A percentile compares a stretch with the other conserved stretches of the same genome.
These are phyloP conservation scores for Nitzschia palea DNA, from an alignment of 108 stramenopile genomes.

Conservation along the genomic window DNA sequence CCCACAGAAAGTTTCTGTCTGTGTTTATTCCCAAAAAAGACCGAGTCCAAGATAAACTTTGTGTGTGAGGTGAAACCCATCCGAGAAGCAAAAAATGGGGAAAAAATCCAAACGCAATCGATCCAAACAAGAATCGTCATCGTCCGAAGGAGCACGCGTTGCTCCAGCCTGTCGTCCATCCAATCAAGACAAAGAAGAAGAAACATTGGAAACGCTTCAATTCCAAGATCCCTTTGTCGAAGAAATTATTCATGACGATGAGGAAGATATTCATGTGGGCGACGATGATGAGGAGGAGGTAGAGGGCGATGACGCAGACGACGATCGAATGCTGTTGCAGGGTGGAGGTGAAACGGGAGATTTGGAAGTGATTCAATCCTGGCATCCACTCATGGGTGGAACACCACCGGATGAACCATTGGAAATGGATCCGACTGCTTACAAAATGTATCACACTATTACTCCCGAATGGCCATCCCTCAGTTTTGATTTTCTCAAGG, in stretches of 20 bases:
- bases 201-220: slow-evolving; percentile 63
- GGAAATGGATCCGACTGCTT: slow-evolving; percentile 95
- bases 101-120: slow-evolving; percentile 7
- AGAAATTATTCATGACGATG: slow-evolving; percentile 70
- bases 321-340: slow-evolving; percentile 13
- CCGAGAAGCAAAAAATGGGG: too few species aligned
- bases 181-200: slow-evolving; percentile 30
- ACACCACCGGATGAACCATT: slow-evolving; percentile 32
- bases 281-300: slow-evolving; percentile 61
- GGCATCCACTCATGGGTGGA: slow-evolving; percentile 48
- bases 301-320: slow-evolving; percentile 45
- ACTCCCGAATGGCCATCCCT: slow-evolving; percentile 95
- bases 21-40: too few species aligned
- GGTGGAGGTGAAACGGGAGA: slow-evolving; percentile 8
- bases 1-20: too few species aligned
- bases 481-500: slow-evolving; percentile 89
- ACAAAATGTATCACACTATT: slow-evolving; percentile 96
- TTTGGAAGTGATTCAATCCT: slow-evolving; percentile 44
- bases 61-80: too few species aligned
- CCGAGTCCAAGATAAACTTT: too few species aligned
- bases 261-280: slow-evolving; percentile 49
- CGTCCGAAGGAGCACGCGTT: not conserved
- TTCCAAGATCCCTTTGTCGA: slow-evolving; percentile 88
- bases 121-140: not conserved
- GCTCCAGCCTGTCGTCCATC: slow-evolving; percentile 14